Evolutionary conservation across 169 alveolate species (phyloP).

Genomic region (Besnoitia besnoiti): DNA sequence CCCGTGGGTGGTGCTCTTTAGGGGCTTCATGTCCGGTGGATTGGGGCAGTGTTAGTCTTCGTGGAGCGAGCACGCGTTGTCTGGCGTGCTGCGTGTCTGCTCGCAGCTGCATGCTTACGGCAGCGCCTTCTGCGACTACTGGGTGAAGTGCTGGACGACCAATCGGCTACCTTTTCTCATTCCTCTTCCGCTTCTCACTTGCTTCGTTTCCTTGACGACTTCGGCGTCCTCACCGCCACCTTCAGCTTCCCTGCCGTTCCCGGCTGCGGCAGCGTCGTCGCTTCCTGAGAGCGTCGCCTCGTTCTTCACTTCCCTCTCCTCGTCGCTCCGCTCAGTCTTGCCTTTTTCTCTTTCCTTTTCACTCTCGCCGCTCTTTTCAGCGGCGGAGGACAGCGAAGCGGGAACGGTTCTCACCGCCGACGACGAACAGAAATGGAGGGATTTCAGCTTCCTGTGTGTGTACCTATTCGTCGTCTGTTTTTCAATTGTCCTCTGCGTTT

Average conservation of each 20-base stretch:
- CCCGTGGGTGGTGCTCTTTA: too few relatives aligned
- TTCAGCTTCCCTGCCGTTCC: too few relatives aligned
- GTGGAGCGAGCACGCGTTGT: neutral
- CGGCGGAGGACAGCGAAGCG: neutral
- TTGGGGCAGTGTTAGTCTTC: too few relatives aligned
- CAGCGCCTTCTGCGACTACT: slow-evolving; percentile 8
- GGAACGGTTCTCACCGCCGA: neutral
- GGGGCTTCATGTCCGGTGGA: too few relatives aligned
- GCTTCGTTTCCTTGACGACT: neutral
- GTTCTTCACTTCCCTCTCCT: neutral
- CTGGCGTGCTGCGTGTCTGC: neutral
- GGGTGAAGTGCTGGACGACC: neutral
- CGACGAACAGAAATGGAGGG: neutral
- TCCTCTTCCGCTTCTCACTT: neutral
- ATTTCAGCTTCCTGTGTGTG: neutral
- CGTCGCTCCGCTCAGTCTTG: neutral
- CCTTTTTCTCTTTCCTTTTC: neutral
- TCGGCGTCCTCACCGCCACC: neutral
- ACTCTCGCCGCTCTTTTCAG: neutral
- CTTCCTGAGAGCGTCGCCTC: too few relatives aligned
- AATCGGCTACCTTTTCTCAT: neutral
- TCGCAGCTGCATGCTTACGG: neutral
- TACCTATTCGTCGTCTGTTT: neutral
- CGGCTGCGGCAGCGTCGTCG: too few relatives aligned
- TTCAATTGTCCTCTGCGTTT: neutral